Evolutionary conservation across 1,139 yeast genomes (phyloP), one percentile per base, ranked within the genome.

Genomic region (Pichiaceae sp.): DNA sequence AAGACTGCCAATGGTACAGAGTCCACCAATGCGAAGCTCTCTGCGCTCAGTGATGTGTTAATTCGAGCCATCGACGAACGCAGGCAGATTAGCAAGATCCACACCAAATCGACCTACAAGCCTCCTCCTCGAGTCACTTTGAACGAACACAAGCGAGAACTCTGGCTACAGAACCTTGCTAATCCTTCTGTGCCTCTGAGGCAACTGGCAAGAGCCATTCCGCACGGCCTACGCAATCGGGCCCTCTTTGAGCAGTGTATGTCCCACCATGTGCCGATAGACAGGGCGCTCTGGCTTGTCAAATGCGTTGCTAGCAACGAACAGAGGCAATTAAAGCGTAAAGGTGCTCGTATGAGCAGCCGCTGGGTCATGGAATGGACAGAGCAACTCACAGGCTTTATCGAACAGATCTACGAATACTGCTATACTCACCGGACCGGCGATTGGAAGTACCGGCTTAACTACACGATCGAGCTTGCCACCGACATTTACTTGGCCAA

Each of bases 361-460:
- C 78, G 72, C 38, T 79, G 95, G 85, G 61, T 80, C 8, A 78
- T 76, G 42, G 96, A 86, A 53, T 87, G 96, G 96, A 83, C 95
- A 0, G 85, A 76, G 37, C 91, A 82, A 47, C 75, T 82, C 5
- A 66, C 74, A 4, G 78, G 74, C 40, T 81, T 71, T 48, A 52
- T 79, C 18, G 76, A 71, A 48, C 70, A 71, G 47, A 62, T 72
- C 29, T 64, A 78, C 7, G 56, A 62, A 28, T 73, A 66, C 32
- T 53, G 60, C 33, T 49, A 56, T 29, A 39, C 38, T 15, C 20
- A 27, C 17, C 11, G 32, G 1, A 7, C 24, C 11, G 54, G 60
- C 17, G 59, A 54, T 2, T 80, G 83, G 74, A 68, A 68, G 54
- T 47, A 52, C 3, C 71, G 72, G 41, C 64, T 84, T 37, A 66